Conservation (phyloP, 2,329 filamentous ascomycete genomes). For the Diaporthe nobilis region DNA sequence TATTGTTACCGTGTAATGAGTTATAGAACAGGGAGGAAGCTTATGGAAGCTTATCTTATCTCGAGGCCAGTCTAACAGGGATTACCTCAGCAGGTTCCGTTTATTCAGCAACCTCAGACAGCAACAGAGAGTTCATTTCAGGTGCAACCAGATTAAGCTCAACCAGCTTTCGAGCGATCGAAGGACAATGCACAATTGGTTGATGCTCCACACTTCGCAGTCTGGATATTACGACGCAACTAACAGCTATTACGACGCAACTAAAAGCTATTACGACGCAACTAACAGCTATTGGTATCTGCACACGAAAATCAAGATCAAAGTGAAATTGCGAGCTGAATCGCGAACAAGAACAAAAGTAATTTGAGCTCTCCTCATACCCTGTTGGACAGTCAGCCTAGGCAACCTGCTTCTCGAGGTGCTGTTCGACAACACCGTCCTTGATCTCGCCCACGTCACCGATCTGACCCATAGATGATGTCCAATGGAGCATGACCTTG, state of each 20-base stretch:
- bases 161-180: background rate
- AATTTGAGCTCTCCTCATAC: background rate
- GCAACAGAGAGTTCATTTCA: background rate
- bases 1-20: background rate
- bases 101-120: background rate
- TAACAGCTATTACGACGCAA: background rate
- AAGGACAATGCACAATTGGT: background rate
- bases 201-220: background rate
- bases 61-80: background rate
- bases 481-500: conserved; percentile 28
- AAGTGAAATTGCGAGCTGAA: background rate
- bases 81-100: background rate
- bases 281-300: background rate
- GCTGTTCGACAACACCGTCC: conserved; percentile 5
- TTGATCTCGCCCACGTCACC: background rate
- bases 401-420: conserved; percentile 21
- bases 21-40: background rate
- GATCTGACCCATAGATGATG: conserved; percentile 22
- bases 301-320: background rate
- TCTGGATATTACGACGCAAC: background rate
- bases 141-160: background rate
- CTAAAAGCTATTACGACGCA: too few species aligned
- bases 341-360: background rate
- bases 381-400: background rate
- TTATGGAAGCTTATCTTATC: conserved; percentile 22